These are phyloP conservation scores for Arabidopsis thaliana DNA, from an alignment of 345 rosid species.

Conservation along the genomic window TAIR10.1 NC_003070.9:21096501-21097000, in stretches of 20 bases:
- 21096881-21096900: not conserved
- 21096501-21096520: constrained; percentile 91
- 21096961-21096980: constrained; percentile 1
- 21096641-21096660: not conserved
- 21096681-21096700: not conserved
- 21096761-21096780: not conserved
- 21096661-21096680: not conserved
- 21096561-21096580: constrained; percentile 97
- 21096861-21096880: not conserved
- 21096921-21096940: not conserved
- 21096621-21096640: not conserved
- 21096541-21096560: constrained; percentile 87
- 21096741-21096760: not conserved
- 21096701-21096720: not conserved
- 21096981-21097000: not conserved
- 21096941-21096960: not conserved
- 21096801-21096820: not conserved
- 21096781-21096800: not conserved
- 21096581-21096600: constrained; percentile 41
- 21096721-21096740: not conserved
- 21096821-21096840: not conserved
- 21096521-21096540: constrained; percentile 62
- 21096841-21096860: not conserved
- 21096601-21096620: not conserved
- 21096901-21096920: not conserved